Percentiles rank a stretch among this genome's conserved stretches.
Conservation (phyloP, 2,329 filamentous ascomycete genomes). For the Claviceps fusiformis region DNA sequence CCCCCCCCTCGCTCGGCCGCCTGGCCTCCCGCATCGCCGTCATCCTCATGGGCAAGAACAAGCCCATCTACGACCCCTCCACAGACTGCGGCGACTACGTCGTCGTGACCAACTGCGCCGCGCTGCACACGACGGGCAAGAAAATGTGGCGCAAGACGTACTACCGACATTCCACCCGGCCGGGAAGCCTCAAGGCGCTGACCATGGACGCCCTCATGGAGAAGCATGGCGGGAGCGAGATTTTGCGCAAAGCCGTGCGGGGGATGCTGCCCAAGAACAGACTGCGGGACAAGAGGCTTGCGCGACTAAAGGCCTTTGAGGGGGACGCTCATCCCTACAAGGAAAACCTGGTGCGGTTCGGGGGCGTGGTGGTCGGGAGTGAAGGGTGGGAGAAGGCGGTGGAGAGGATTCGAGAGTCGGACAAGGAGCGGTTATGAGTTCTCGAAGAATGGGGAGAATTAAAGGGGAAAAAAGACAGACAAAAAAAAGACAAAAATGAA, state of each 20-base stretch:
- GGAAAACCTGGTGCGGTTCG: constrained; percentile 68
- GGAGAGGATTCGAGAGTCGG: constrained; percentile 34
- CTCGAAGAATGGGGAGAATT: too few relatives aligned
- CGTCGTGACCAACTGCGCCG: constrained; percentile 78
- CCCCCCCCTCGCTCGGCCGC: constrained; percentile 72
- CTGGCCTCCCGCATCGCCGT: constrained; percentile 78
- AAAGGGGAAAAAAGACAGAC: neutral
- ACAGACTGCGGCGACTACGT: constrained; percentile 99
- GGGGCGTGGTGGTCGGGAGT: constrained; percentile 40
- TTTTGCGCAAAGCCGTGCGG: constrained; percentile 79
- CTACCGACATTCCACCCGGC: constrained; percentile 85
- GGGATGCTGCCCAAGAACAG: constrained; percentile 98
- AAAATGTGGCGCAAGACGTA: constrained; percentile 93
- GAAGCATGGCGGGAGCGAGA: constrained; percentile 87
- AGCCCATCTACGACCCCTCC: constrained; percentile 92
- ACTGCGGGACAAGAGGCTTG: constrained; percentile 74
- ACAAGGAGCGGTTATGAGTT: constrained; percentile 35
- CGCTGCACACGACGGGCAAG: constrained; percentile 77
- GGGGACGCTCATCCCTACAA: constrained; percentile 85
- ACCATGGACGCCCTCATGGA: constrained; percentile 92
- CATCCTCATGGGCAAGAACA: constrained; percentile 95
- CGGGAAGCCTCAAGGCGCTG: constrained; percentile 73
- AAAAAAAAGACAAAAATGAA: neutral
- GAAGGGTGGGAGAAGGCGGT: constrained; percentile 40
- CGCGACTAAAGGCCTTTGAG: constrained; percentile 88